Conservation (phyloP, 192 early-diverging fungal species). For the Podila clonocystis region DNA sequence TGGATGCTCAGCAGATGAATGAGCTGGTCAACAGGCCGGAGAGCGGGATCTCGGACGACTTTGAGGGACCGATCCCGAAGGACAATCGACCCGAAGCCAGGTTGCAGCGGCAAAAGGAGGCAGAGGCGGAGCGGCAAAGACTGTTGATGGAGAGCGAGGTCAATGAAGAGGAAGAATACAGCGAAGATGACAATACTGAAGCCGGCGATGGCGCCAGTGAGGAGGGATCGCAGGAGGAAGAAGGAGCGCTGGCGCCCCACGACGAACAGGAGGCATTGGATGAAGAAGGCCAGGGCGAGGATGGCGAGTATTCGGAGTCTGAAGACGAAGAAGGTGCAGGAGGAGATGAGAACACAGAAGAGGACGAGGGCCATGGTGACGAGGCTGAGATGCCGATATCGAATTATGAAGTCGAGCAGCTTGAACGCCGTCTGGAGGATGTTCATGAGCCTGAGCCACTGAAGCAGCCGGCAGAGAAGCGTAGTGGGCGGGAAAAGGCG, state of each 20-base stretch:
- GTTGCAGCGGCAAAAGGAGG: conserved; percentile 1
- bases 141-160: background rate
- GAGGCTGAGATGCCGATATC: conserved; percentile 34
- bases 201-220: background rate
- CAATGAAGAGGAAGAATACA: background rate
- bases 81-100: conserved; percentile 34
- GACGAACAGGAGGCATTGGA: conserved; percentile 7
- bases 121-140: background rate
- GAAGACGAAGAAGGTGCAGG: background rate
- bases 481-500: too few relatives aligned
- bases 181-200: background rate
- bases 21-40: conserved; percentile 38
- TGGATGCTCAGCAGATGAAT: conserved; percentile 49
- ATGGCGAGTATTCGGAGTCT: background rate
- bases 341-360: conserved; percentile 8
- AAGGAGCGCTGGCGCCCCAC: background rate
- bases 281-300: background rate
- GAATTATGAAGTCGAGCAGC: conserved; percentile 32
- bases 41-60: conserved; percentile 15
- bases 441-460: background rate
- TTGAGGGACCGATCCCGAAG: conserved; percentile 12
- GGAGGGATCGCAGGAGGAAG: conserved; percentile 5
- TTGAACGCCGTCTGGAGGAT: conserved; percentile 40
- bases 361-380: conserved; percentile 13
- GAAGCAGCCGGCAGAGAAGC: too few relatives aligned